Evolutionary conservation across 768 basidiomycete genomes (phyloP), one percentile per base, ranked within the genome.

Genomic region (Podaxis rugospora): DNA sequence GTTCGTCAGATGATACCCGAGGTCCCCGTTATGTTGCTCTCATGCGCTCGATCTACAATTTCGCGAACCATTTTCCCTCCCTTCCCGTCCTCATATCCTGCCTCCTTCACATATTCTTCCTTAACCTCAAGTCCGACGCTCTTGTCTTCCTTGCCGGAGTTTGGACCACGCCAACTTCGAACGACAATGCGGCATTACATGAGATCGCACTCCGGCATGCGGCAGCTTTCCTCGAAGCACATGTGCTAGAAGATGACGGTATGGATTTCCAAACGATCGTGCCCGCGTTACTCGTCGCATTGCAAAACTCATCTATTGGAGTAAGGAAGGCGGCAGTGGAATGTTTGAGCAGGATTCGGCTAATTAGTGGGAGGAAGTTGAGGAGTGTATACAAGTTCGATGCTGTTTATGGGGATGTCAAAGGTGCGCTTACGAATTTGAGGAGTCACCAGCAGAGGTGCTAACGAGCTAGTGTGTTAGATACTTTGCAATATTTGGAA

Each of bases 181-280:
- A 67, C 13, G 63, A 72, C 21, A 66, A 69, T 14, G 63, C 67
- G 7, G 67, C 63, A 35, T 63, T 72, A 2, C 78, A 74, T 59
- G 73, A 80, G 2, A 78, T 85, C 1, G 87, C 93, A 0, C 75
- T 98, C 7, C 75, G 81, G 4, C 94, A 98, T 69, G 86, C 87
- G 18, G 77, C 82, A 2, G 92, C 93, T 0, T 95, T 95, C 72
- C 71, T 98, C 11, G 80, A 86, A 51, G 92, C 95, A 0, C 87
- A 93, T 71, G 69, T 79, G 1, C 67, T 76, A 1, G 75, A 81
- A 50, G 74, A 79, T 44, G 77, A 79, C 39, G 76, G 79, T 13
- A 71, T 88, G 3, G 94, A 96, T 71, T 92, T 95, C 72, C 90
- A 95, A 71, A 87, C 85, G 0, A 80, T 95, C 5, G 67, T 94